These are phyloP conservation scores for Ephemerocybe angulata DNA, from an alignment of 768 basidiomycete species.

Conservation along the genomic window DNA sequence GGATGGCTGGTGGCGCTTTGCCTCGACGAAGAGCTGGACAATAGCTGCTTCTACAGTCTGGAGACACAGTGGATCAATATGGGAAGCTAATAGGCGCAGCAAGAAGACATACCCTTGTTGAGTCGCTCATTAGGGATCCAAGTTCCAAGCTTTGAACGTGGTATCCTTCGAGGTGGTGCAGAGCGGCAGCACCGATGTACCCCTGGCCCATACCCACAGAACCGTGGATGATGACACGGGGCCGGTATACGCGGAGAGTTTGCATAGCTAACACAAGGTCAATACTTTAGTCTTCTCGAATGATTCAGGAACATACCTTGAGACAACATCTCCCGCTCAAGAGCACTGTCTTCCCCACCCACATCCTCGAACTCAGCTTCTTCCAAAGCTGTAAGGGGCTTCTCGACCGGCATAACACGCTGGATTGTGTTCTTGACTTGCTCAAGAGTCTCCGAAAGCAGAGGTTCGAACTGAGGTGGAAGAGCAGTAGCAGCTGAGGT, in stretches of 20 bases:
- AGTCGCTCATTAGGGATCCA: constrained; percentile 83
- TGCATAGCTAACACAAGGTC: constrained; percentile 67
- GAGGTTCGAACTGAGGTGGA: constrained; percentile 77
- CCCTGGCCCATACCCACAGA: constrained; percentile 84
- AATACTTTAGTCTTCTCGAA: not conserved
- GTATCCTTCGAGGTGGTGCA: constrained; percentile 94
- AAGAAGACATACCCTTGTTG: constrained; percentile 59
- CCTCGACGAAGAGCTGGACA: constrained; percentile 93
- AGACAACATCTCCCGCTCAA: constrained; percentile 84
- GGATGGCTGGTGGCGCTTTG: constrained; percentile 94
- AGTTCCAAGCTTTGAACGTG: constrained; percentile 93
- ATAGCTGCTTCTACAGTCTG: constrained; percentile 90
- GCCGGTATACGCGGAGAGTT: constrained; percentile 84
- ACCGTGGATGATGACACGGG: constrained; percentile 82
- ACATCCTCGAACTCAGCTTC: constrained; percentile 92
- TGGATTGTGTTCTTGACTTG: constrained; percentile 69
- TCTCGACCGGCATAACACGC: constrained; percentile 73
- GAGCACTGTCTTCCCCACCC: constrained; percentile 69
- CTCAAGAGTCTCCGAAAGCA: constrained; percentile 67
- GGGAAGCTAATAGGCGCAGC: not conserved
- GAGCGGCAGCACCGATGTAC: constrained; percentile 83
- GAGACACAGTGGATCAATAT: constrained; percentile 1
- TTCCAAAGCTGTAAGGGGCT: constrained; percentile 81
- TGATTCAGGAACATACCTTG: constrained; percentile 54
- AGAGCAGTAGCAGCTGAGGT: constrained; percentile 82